Evolutionary conservation across 2,329 filamentous ascomycete species (phyloP), one percentile per base, ranked within the genome.

Genomic region (Venturia aucupariae): DNA sequence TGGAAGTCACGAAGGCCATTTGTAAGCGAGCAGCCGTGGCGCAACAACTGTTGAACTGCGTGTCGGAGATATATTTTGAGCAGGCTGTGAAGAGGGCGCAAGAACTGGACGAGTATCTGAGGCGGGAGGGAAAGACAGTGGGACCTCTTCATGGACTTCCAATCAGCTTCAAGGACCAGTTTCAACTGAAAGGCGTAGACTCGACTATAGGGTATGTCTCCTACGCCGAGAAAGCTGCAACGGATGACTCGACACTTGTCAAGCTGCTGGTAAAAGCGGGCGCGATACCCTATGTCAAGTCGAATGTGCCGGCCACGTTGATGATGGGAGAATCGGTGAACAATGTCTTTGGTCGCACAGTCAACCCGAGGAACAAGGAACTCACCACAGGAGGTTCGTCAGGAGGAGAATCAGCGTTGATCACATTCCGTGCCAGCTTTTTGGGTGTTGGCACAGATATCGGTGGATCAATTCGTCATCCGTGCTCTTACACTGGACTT

Each of bases 391-490:
- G 88, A 5, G 88, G 88, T 2, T 85, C 82, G 11, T 84, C 83
- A 0, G 87, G 87, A 15, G 88, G 88, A 15, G 86, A 89, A 71
- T 85, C 80, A 0, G 84, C 82, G 0, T 72, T 88, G 15, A 69
- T 88, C 32, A 81, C 80, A 4, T 80, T 88, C 76, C 78, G 79
- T 35, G 85, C 85, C 0, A 81, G 77, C 42, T 77, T 84, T 62
- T 69, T 88, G 1, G 86, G 86, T 0, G 78, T 87, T 15, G 85
- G 84, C 0, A 88, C 86, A 0, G 86, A 88, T 72, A 80, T 88
- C 60, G 81, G 79, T 1, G 81, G 81, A 0, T 78, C 75, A 63
- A 86, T 95, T 71, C 85, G 87, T 70, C 94, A 97, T 72, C 93
- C 89, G 74, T 89, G 95, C 64, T 92, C 96, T 69, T 92, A 92